Conservation (phyloP, 2,329 filamentous ascomycete species). For the Allantophomopsis cytisporea region DNA sequence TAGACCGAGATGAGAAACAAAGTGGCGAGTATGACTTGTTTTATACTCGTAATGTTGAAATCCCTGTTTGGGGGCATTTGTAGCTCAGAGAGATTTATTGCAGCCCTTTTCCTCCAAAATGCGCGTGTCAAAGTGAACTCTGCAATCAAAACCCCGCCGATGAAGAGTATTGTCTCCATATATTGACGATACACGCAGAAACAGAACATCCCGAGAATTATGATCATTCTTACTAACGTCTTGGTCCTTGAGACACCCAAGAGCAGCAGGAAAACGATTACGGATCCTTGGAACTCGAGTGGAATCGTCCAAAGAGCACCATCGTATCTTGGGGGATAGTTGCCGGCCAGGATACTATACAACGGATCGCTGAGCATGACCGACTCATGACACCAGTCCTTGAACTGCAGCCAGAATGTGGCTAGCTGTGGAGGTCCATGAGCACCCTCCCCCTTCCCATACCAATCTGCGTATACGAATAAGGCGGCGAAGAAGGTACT, state of each 20-base stretch:
- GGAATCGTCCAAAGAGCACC: slow-evolving; percentile 21
- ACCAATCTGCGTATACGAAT: neutral
- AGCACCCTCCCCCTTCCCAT: no score
- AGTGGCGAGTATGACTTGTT: no score
- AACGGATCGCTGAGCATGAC: no score
- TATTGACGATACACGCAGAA: neutral
- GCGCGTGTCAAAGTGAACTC: neutral
- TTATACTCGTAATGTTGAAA: no score
- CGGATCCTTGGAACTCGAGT: slow-evolving; percentile 21
- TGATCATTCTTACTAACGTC: slow-evolving; percentile 11
- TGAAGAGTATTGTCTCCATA: neutral
- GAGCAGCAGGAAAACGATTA: slow-evolving; percentile 19
- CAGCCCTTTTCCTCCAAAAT: neutral
- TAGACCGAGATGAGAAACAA: no score
- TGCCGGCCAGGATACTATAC: no score
- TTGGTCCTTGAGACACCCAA: slow-evolving; percentile 15
- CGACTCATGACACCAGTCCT: no score
- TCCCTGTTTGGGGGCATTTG: no score
- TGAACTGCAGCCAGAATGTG: no score
- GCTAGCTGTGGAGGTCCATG: no score
- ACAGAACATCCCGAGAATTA: slow-evolving; percentile 3
- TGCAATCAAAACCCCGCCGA: neutral
- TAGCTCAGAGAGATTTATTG: no score
- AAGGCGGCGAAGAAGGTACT: neutral
- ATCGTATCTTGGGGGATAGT: slow-evolving; percentile 5